Evolutionary conservation across 2,329 filamentous ascomycete genomes (phyloP).

Genomic region (Herpomyces periplanetae): DNA sequence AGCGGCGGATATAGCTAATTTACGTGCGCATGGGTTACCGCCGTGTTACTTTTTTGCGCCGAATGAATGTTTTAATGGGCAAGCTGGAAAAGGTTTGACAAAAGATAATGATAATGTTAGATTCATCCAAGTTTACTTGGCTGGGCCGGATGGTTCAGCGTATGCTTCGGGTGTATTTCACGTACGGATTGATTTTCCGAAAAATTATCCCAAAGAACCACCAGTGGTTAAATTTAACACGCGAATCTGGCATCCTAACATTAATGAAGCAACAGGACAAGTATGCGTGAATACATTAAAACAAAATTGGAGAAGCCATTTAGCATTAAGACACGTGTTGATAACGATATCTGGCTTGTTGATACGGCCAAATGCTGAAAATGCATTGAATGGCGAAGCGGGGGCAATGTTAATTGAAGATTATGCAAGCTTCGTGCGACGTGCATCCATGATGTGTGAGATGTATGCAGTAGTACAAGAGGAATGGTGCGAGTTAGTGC

Average conservation of each 20-base stretch:
- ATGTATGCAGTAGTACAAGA: conserved; percentile 16
- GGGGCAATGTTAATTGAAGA: conserved; percentile 18
- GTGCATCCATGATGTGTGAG: conserved; percentile 19
- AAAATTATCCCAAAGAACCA: conserved; percentile 13
- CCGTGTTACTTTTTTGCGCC: conserved; percentile 19
- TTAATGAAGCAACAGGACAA: conserved; percentile 18
- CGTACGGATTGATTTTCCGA: conserved; percentile 17
- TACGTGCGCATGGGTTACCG: conserved; percentile 15
- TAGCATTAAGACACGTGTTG: conserved; percentile 18
- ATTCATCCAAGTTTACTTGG: conserved; percentile 15
- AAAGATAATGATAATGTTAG: conserved; percentile 14
- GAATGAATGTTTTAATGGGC: conserved; percentile 5
- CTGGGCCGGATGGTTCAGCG: conserved; percentile 18
- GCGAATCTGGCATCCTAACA: conserved; percentile 21
- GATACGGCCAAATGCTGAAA: conserved; percentile 22
- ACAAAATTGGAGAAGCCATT: conserved; percentile 17
- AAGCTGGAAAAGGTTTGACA: no score
- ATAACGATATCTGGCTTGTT: conserved; percentile 18
- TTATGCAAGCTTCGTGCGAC: conserved; percentile 15
- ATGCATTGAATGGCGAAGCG: conserved; percentile 19
- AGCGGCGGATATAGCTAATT: conserved; percentile 16
- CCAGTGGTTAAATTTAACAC: conserved; percentile 19
- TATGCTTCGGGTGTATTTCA: conserved; percentile 18
- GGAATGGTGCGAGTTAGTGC: conserved; percentile 10
- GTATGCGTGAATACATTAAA: conserved; percentile 24